A percentile compares a stretch with the other conserved stretches of the same genome.
These are phyloP conservation scores for Phialophora verrucosa DNA, from an alignment of 2,329 filamentous ascomycete genomes.

Conservation along the genomic window DNA sequence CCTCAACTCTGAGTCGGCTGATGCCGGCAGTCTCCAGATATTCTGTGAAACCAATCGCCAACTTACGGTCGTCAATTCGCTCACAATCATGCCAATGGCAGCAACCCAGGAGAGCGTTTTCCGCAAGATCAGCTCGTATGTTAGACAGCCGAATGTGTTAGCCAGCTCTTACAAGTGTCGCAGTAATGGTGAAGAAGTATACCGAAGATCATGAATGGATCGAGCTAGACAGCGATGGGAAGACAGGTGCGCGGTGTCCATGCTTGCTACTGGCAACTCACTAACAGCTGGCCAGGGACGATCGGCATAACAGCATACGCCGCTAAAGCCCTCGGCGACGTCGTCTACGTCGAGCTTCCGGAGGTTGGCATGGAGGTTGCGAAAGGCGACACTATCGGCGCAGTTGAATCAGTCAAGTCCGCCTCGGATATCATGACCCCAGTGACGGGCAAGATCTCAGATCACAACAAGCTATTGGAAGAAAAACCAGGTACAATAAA, in stretches of 20 bases:
- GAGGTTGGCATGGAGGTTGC: conserved; percentile 69
- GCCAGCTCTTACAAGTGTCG: conserved; percentile 7
- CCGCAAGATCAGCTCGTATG: conserved; percentile 13
- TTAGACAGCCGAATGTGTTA: background rate
- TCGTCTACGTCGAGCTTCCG: conserved; percentile 96
- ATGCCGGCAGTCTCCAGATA: conserved; percentile 26
- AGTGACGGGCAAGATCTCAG: conserved; percentile 74
- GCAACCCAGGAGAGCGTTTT: conserved; percentile 16
- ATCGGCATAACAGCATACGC: conserved; percentile 91
- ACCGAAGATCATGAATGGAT: conserved; percentile 99
- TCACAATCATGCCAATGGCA: conserved; percentile 18
- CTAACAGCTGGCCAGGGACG: conserved; percentile 55
- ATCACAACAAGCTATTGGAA: conserved; percentile 76
- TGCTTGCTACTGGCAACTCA: background rate
- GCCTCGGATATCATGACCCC: conserved; percentile 97
- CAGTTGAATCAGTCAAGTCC: conserved; percentile 97
- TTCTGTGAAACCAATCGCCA: conserved; percentile 16
- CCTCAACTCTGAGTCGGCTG: conserved; percentile 25
- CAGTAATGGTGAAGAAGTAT: conserved; percentile 72
- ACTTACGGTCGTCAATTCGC: conserved; percentile 11
- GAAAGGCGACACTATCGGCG: conserved; percentile 84
- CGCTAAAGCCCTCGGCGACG: conserved; percentile 88
- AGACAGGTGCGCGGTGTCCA: conserved; percentile 64
- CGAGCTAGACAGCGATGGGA: conserved; percentile 81
- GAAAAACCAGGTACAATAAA: conserved; percentile 89